Conservation (phyloP, 202 grass and related monocot species). For the Zizania palustris region DNA sequence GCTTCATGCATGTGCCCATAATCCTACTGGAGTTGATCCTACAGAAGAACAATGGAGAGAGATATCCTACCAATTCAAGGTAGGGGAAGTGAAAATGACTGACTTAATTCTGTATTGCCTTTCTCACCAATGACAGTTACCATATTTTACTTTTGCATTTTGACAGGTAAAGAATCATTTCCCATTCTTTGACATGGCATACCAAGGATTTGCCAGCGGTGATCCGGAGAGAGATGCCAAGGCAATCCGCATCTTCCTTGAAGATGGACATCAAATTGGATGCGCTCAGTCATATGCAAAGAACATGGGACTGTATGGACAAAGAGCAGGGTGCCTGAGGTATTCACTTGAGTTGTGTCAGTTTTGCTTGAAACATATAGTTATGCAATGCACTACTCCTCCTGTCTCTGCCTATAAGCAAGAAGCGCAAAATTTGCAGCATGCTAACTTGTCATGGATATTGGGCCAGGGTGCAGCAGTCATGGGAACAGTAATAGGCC, state of each 20-base stretch:
- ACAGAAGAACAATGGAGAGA: constrained; percentile 78
- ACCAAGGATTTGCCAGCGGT: constrained; percentile 87
- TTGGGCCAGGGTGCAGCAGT: too few relatives aligned
- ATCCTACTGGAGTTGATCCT: constrained; percentile 84
- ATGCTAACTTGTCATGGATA: too few relatives aligned
- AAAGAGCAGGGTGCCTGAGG: constrained; percentile 77
- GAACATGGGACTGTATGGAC: constrained; percentile 87
- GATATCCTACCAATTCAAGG: constrained; percentile 78
- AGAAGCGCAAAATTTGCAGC: too few relatives aligned
- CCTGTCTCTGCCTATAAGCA: too few relatives aligned
- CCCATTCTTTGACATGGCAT: constrained; percentile 85
- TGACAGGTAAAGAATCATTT: constrained; percentile 75
- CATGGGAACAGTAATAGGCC: too few relatives aligned
- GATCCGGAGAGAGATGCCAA: constrained; percentile 79
- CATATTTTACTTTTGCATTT: constrained; percentile 7
- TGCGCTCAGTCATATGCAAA: constrained; percentile 82
- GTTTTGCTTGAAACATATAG: not conserved
- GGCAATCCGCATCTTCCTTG: constrained; percentile 73
- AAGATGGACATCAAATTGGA: constrained; percentile 78
- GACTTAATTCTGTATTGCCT: constrained; percentile 24
- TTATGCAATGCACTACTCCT: not conserved
- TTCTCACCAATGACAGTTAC: not conserved
- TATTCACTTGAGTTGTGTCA: constrained; percentile 25
- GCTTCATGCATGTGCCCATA: constrained; percentile 88
- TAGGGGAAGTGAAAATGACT: constrained; percentile 25